A percentile compares a stretch with the other conserved stretches of the same genome.
These are phyloP conservation scores for Ceratocystis variospora DNA, from an alignment of 2,329 filamentous ascomycete species.

Conservation along the genomic window DNA sequence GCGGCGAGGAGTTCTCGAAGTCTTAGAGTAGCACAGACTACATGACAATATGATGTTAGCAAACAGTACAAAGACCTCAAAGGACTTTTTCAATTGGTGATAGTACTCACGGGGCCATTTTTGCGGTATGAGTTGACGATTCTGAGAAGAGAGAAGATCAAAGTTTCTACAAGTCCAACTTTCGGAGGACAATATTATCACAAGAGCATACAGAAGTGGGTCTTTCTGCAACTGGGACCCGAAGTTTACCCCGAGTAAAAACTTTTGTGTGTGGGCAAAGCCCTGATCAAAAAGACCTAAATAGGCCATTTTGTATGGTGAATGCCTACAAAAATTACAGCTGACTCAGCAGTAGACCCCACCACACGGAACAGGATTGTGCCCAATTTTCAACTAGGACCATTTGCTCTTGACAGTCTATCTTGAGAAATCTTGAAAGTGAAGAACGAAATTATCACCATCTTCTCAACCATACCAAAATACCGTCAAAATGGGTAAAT, in stretches of 20 bases:
- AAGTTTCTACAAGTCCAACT: slow-evolving; percentile 19
- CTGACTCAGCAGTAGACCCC: slow-evolving; percentile 16
- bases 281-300: slow-evolving; percentile 18
- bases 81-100: not conserved
- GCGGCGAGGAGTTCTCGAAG: slow-evolving; percentile 95
- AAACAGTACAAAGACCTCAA: not conserved
- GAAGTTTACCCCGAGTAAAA: slow-evolving; percentile 16
- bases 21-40: slow-evolving; percentile 71
- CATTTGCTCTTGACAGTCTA: slow-evolving; percentile 18
- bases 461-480: slow-evolving; percentile 19
- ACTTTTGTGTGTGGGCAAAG: slow-evolving; percentile 18
- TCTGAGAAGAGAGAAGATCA: slow-evolving; percentile 19
- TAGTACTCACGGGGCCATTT: slow-evolving; percentile 33
- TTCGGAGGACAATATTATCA: slow-evolving; percentile 11
- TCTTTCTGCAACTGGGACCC: slow-evolving; percentile 2
- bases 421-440: slow-evolving; percentile 19
- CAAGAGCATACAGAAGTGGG: not conserved
- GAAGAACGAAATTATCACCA: slow-evolving; percentile 17
- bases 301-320: not conserved
- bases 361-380: slow-evolving; percentile 19
- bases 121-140: slow-evolving; percentile 24
- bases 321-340: slow-evolving; percentile 5
- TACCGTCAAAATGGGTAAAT: slow-evolving; percentile 63
- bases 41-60: slow-evolving; percentile 19
- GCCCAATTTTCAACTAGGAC: slow-evolving; percentile 18